These are phyloP conservation scores for Termitomyces sp. DNA, from an alignment of 768 basidiomycete genomes.

Conservation along the genomic window DNA sequence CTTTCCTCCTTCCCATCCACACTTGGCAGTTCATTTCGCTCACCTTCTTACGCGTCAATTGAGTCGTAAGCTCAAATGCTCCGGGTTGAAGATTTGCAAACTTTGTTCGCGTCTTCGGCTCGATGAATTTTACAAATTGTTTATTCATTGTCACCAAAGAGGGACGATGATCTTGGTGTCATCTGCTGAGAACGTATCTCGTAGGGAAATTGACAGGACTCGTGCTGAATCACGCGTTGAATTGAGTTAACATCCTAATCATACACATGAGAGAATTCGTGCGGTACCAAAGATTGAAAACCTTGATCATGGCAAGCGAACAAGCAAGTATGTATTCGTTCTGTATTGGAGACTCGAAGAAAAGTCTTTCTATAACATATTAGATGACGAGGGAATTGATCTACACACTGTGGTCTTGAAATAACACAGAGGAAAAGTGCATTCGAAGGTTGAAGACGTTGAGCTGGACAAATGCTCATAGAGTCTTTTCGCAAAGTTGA, in stretches of 20 bases:
- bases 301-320: background rate
- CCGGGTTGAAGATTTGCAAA: background rate
- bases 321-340: background rate
- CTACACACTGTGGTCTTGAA: background rate
- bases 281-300: background rate
- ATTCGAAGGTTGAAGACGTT: background rate
- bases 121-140: background rate
- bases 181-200: background rate
- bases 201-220: background rate
- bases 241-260: background rate
- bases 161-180: background rate
- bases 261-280: background rate
- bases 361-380: background rate
- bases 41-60: background rate
- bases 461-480: background rate
- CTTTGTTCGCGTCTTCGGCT: background rate
- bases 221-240: conserved; percentile 1
- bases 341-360: background rate
- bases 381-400: background rate
- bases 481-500: too few species aligned
- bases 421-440: background rate
- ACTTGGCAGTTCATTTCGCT: background rate
- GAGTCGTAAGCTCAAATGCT: background rate
- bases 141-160: background rate
- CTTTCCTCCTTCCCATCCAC: background rate